Evolutionary conservation across 2,329 filamentous ascomycete species (phyloP), one percentile per base, ranked within the genome.

Genomic region (Sphaerulina musiva): DNA sequence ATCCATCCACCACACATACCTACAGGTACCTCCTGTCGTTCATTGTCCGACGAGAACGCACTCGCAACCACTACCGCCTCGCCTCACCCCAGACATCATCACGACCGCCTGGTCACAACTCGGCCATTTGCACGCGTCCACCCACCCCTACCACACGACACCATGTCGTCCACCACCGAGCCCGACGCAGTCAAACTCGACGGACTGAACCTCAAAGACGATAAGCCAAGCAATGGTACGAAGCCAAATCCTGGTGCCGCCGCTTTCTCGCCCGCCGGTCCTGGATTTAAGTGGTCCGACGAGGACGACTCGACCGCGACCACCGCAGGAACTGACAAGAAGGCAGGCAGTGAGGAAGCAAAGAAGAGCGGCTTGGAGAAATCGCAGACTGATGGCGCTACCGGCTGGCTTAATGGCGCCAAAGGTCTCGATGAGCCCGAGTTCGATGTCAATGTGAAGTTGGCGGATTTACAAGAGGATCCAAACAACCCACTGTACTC

Each of bases 391-490:
- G 79, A 81, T 65, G 79, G 78, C 54, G 72, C 74, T 11, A 69
- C 70, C 10, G 64, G 65, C 40, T 68, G 66, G 48, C 68, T 72
- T 56, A 68, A 69, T 55, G 73, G 70, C 46, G 68, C 66, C 31
- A 67, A 73, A 8, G 74, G 84, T 9, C 63, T 71, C 7, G 73
- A 81, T 20, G 88, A 96, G 70, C 83, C 84, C 3, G 84, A 87
- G 55, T 95, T 87, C 72, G 86, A 93, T 62, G 92, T 98, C 62
- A 86, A 95, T 67, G 89, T 98, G 64, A 93, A 92, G 72, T 81
- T 97, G 55, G 91, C 86, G 65, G 90, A 95, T 68, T 79, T 95
- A 51, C 90, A 96, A 72, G 82, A 83, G 31, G 89, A 96, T 68
- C 83, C 87, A 9, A 86, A 89, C 66, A 92, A 90, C 68, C 92